Evolutionary conservation across 192 early-diverging fungal species (phyloP).

Genomic region (Coemansia sp.): DNA sequence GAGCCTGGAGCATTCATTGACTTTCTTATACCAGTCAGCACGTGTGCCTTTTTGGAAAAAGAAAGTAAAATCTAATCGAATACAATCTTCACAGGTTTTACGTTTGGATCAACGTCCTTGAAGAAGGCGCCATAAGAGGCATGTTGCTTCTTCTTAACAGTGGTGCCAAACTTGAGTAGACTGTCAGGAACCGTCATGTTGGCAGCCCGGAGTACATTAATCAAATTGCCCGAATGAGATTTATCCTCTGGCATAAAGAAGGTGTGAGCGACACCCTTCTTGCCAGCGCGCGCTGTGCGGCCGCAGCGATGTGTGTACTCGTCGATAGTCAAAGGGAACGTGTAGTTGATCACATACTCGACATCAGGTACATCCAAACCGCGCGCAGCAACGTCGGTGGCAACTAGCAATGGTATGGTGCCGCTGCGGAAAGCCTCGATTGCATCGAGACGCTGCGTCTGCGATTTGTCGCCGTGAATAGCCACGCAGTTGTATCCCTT

Average conservation of each 20-base stretch:
- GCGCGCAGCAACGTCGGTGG: constrained; percentile 91
- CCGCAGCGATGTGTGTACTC: constrained; percentile 93
- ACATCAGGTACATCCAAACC: constrained; percentile 89
- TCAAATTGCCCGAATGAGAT: constrained; percentile 78
- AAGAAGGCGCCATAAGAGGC: constrained; percentile 92
- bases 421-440: constrained; percentile 82
- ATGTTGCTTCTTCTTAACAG: constrained; percentile 97
- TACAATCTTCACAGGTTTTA: constrained; percentile 88
- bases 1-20: neutral
- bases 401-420: constrained; percentile 78
- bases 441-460: constrained; percentile 76
- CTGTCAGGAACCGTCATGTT: constrained; percentile 82
- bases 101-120: constrained; percentile 80
- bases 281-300: constrained; percentile 92
- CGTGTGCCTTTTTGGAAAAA: neutral
- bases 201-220: constrained; percentile 89
- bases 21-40: neutral
- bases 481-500: constrained; percentile 79
- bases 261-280: constrained; percentile 86
- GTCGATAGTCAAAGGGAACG: constrained; percentile 96
- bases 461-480: constrained; percentile 91
- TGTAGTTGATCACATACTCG: constrained; percentile 94
- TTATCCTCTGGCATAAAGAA: constrained; percentile 92
- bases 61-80: constrained; percentile 60
- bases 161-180: constrained; percentile 89